Percentiles rank a stretch among this genome's conserved stretches.
Conservation (phyloP, 2,329 filamentous ascomycete species). For the Sporothrix schenckii region DNA sequence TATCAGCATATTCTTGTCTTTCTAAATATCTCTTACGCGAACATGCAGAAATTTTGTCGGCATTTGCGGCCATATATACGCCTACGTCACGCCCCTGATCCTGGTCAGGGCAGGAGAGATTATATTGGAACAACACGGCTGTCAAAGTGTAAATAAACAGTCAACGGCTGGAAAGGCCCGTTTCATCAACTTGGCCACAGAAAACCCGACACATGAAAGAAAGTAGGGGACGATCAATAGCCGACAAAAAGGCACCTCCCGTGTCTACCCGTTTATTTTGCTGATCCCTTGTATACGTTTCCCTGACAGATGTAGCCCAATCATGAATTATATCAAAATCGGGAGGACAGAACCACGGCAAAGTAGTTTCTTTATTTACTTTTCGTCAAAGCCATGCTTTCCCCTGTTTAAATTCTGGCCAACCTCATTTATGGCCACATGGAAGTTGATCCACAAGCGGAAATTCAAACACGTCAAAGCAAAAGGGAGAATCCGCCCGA, state of each 20-base stretch:
- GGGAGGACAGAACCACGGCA: background rate
- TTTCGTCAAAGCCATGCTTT: background rate
- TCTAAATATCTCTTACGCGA: background rate
- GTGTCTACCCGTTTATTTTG: conserved; percentile 13
- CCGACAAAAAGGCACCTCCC: conserved; percentile 14
- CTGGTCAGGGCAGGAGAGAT: background rate
- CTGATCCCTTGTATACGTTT: conserved; percentile 5
- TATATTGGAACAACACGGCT: background rate
- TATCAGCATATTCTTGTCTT: background rate
- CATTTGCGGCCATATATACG: background rate
- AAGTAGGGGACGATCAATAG: background rate
- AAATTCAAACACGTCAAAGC: background rate
- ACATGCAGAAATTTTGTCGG: background rate
- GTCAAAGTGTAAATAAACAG: background rate
- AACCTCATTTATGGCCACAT: conserved; percentile 7
- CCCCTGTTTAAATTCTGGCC: background rate
- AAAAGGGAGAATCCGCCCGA: background rate
- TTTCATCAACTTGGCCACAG: background rate
- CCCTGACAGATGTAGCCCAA: conserved; percentile 14
- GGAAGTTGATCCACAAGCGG: background rate
- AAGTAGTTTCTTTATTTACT: background rate
- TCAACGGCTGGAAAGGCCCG: background rate
- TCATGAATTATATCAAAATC: conserved; percentile 1
- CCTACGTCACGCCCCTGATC: background rate
- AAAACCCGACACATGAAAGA: background rate